Percentiles rank a stretch among this genome's conserved stretches.
Conservation (phyloP, 2,329 filamentous ascomycete genomes). For the Allantophomopsis cytisporea region DNA sequence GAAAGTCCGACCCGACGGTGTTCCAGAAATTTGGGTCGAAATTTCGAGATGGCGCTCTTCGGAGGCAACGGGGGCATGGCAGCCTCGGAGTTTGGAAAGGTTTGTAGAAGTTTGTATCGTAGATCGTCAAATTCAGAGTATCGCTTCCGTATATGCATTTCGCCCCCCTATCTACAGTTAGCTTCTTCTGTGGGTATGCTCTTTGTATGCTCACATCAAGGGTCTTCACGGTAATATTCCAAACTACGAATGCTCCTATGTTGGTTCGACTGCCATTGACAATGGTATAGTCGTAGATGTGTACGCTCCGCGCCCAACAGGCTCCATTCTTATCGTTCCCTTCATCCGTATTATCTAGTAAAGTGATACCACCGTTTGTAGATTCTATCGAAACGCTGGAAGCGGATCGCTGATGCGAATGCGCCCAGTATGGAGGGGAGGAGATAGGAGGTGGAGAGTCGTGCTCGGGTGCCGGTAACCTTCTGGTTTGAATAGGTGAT, state of each 20-base stretch:
- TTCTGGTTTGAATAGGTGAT: background rate
- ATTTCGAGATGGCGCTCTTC: slow-evolving; percentile 70
- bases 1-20: slow-evolving; percentile 68
- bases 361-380: slow-evolving; percentile 41
- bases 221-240: slow-evolving; percentile 81
- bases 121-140: slow-evolving; percentile 93
- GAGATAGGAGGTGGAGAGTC: slow-evolving; percentile 14
- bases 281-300: slow-evolving; percentile 40
- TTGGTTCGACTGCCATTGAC: slow-evolving; percentile 23
- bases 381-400: slow-evolving; percentile 33
- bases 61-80: slow-evolving; percentile 85
- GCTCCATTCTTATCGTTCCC: slow-evolving; percentile 39
- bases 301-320: slow-evolving; percentile 52
- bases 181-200: no score
- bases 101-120: slow-evolving; percentile 55
- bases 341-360: slow-evolving; percentile 38
- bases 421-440: slow-evolving; percentile 26
- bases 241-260: slow-evolving; percentile 83
- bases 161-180: slow-evolving; percentile 31
- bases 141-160: slow-evolving; percentile 52
- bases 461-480: background rate
- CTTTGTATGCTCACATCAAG: slow-evolving; percentile 42
- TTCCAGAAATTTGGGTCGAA: slow-evolving; percentile 75
- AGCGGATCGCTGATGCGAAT: slow-evolving; percentile 15
- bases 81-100: slow-evolving; percentile 72